These are phyloP conservation scores for Venturia carpophila DNA, from an alignment of 2,329 filamentous ascomycete species.

Conservation along the genomic window DNA sequence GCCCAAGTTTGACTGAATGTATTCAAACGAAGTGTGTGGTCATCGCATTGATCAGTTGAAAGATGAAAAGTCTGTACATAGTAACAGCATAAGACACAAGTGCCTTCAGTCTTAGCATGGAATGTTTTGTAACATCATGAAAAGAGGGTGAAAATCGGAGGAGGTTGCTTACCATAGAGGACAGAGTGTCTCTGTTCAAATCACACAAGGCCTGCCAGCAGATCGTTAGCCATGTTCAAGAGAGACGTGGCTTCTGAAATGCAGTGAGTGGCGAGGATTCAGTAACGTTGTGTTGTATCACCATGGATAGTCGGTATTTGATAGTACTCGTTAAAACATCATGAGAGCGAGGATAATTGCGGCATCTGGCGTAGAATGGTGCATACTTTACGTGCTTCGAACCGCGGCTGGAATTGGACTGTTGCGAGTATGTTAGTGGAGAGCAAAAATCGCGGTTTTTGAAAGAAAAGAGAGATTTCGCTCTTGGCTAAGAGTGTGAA, in stretches of 20 bases:
- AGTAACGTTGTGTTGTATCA: slow-evolving; percentile 5
- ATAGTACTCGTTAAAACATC: slow-evolving; percentile 13
- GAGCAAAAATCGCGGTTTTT: not conserved
- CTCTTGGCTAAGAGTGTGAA: slow-evolving; percentile 6
- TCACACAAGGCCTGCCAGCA: not conserved
- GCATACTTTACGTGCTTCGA: not conserved
- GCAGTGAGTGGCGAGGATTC: not conserved
- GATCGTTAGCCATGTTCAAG: not conserved
- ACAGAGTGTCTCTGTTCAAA: not conserved
- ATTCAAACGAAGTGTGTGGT: not conserved
- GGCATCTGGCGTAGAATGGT: not conserved
- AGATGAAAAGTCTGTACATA: slow-evolving; percentile 20
- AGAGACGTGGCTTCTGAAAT: not conserved
- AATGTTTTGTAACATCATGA: slow-evolving; percentile 26
- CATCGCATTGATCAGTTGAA: slow-evolving; percentile 17
- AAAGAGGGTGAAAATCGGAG: slow-evolving; percentile 5
- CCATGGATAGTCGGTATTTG: slow-evolving; percentile 13
- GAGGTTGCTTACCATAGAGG: not conserved
- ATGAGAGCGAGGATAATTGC: not conserved
- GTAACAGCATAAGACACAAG: slow-evolving; percentile 20
- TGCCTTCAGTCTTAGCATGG: slow-evolving; percentile 26
- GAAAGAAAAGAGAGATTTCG: not conserved
- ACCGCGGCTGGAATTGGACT: not conserved
- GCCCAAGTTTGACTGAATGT: not conserved
- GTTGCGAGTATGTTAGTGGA: not conserved